A percentile compares a stretch with the other conserved stretches of the same genome.
phyloP scores from a whole-genome alignment of 164 flowering plant genomes.

The Magnolia changhungtana region DNA sequence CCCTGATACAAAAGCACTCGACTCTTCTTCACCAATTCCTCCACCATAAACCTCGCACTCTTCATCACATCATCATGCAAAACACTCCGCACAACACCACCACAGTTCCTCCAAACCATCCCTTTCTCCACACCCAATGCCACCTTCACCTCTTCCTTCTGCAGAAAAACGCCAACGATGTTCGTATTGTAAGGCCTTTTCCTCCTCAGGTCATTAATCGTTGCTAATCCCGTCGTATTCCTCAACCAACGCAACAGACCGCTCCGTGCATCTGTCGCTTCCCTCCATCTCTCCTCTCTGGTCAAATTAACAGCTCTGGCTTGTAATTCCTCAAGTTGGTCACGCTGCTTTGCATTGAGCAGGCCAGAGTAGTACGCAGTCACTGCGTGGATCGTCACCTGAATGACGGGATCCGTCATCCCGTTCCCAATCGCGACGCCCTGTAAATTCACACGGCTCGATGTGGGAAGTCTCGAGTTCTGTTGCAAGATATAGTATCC shows the following conservation, averaged over 20 bases:
- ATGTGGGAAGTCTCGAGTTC: slow-evolving; percentile 5
- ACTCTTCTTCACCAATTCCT: slow-evolving; percentile 27
- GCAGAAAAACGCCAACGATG: slow-evolving; percentile 31
- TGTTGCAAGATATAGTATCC: slow-evolving; percentile 51
- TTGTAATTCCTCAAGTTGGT: slow-evolving; percentile 26
- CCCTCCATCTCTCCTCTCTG: slow-evolving; percentile 19
- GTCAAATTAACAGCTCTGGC: slow-evolving; percentile 14
- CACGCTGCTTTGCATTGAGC: slow-evolving; percentile 57
- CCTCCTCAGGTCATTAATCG: slow-evolving; percentile 25
- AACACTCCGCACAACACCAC: slow-evolving; percentile 37
- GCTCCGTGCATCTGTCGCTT: slow-evolving; percentile 18
- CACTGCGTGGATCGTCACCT: slow-evolving; percentile 55
- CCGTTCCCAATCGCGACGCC: slow-evolving; percentile 77
- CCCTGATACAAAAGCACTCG: slow-evolving; percentile 52
- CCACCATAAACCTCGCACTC: slow-evolving; percentile 66
- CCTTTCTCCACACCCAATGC: slow-evolving; percentile 46
- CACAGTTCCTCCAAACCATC: slow-evolving; percentile 47
- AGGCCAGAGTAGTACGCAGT: slow-evolving; percentile 55
- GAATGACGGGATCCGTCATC: slow-evolving; percentile 60
- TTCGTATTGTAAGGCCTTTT: slow-evolving; percentile 36
- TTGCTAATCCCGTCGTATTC: slow-evolving; percentile 26
- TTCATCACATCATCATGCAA: slow-evolving; percentile 80
- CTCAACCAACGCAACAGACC: slow-evolving; percentile 12
- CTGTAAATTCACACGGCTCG: slow-evolving; percentile 25
- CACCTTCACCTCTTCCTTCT: slow-evolving; percentile 35